phyloP scores from a whole-genome alignment of 2,329 filamentous ascomycete species.

The Neurospora crassa region DNA sequence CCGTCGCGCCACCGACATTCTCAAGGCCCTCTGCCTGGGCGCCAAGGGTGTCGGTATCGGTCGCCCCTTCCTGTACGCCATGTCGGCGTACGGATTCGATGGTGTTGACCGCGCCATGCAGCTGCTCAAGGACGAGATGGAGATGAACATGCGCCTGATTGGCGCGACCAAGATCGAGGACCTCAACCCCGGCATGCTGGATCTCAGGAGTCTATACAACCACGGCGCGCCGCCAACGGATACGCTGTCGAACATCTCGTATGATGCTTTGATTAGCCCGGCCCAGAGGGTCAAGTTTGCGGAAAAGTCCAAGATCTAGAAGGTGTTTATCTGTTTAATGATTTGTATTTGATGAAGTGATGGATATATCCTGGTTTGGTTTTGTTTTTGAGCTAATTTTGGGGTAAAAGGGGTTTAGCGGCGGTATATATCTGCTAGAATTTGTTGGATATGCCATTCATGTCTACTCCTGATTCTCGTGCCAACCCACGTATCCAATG shows the following conservation, averaged over 20 bases:
- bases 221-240: conserved; percentile 42
- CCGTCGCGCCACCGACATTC: conserved; percentile 81
- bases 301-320: conserved; percentile 37
- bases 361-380: conserved; percentile 1
- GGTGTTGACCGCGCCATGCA: conserved; percentile 92
- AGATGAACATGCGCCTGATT: conserved; percentile 97
- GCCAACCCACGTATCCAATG: not conserved
- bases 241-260: conserved; percentile 36
- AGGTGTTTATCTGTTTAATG: not conserved
- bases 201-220: conserved; percentile 57
- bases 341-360: not conserved
- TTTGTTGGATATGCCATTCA: not conserved
- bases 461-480: not conserved
- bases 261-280: conserved; percentile 44
- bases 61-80: conserved; percentile 88
- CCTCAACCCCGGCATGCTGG: conserved; percentile 71
- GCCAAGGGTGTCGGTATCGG: conserved; percentile 91
- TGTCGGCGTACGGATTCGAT: conserved; percentile 80
- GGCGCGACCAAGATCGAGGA: conserved; percentile 68
- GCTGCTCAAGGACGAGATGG: conserved; percentile 89
- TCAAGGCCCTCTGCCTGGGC: conserved; percentile 89
- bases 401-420: not conserved
- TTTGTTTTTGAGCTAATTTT: not conserved
- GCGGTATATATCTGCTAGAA: not conserved
- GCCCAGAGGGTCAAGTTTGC: conserved; percentile 31